phyloP scores from a whole-genome alignment of 257 asterid species.

The Verbascum thapsus region DNA sequence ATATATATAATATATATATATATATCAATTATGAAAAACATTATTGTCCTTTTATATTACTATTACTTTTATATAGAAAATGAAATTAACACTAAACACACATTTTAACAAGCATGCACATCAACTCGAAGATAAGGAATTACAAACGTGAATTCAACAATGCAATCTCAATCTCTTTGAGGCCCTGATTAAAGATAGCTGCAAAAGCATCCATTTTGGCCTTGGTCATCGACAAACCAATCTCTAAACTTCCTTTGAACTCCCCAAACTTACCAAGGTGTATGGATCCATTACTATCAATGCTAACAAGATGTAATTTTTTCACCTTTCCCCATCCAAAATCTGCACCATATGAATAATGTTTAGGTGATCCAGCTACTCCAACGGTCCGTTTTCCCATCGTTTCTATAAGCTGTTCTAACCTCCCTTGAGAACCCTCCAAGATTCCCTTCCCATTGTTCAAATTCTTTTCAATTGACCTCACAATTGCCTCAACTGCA shows the following conservation, averaged over 20 bases:
- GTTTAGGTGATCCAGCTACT: constrained; percentile 1
- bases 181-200: neutral
- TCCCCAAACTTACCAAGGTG: constrained; percentile 21
- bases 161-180: neutral
- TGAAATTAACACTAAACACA: too few species aligned
- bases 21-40: too few species aligned
- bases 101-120: too few species aligned
- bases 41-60: too few species aligned
- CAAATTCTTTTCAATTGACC: constrained; percentile 1
- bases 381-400: neutral
- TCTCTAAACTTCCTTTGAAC: constrained; percentile 27
- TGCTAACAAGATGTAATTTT: constrained; percentile 27
- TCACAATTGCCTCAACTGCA: constrained; percentile 2
- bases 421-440: neutral
- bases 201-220: constrained; percentile 31
- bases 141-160: too few species aligned
- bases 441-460: constrained; percentile 9
- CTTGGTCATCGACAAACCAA: constrained; percentile 28
- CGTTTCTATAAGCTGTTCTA: neutral
- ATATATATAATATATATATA: too few species aligned
- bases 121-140: too few species aligned
- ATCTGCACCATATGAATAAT: constrained; percentile 27
- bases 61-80: too few species aligned
- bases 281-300: constrained; percentile 12
- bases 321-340: constrained; percentile 38